Evolutionary conservation across 768 basidiomycete genomes (phyloP), one percentile per base, ranked within the genome.

Genomic region (Gautieria morchelliformis): DNA sequence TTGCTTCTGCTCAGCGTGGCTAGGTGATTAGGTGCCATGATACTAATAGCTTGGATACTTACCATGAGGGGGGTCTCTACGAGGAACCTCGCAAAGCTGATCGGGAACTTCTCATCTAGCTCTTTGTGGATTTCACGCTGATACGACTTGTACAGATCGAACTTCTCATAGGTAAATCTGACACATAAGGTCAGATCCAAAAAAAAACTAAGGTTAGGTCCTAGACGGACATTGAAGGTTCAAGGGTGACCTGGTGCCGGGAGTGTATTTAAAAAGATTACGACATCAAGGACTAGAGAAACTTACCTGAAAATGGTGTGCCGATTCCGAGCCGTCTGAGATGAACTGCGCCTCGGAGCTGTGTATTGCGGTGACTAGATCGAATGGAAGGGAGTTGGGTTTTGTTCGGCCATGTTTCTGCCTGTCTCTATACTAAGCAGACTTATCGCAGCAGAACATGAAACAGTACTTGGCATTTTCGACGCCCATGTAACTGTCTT

Each of bases 51-150:
- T 24, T 24, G 22, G 24, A 53, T n/a, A 69, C 81, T 58, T 61
- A 93, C 92, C 45, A 74, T 63, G 8, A 97, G 74, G 1, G 93
- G 90, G 7, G 84, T 81, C 7, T 86, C 76, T 9, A 93, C 87
- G 1, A 98, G 76, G 67, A 98, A 98, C 2, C 79, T 68, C 56
- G 70, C 71, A 66, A 95, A 95, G 1, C 78, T 74, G 4, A 61
- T 59, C 35, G 75, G 74, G 1, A 70, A 73, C 32, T 78, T 81
- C 2, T 76, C 69, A 1, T 67, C 61, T 40, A 6, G 14, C 46
- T 96, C 93, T 42, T 81, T 72, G 66, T 98, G 95, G 22, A 96
- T 82, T 6, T 82, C 74, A 32, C 67, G 68, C 67, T 93, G 95
- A 68, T 98, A 98, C 58, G 77, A 76, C 64, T 78, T 68, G 65